phyloP scores from a whole-genome alignment of 2,329 filamentous ascomycete genomes.

The Leptoxyphium fumago region DNA sequence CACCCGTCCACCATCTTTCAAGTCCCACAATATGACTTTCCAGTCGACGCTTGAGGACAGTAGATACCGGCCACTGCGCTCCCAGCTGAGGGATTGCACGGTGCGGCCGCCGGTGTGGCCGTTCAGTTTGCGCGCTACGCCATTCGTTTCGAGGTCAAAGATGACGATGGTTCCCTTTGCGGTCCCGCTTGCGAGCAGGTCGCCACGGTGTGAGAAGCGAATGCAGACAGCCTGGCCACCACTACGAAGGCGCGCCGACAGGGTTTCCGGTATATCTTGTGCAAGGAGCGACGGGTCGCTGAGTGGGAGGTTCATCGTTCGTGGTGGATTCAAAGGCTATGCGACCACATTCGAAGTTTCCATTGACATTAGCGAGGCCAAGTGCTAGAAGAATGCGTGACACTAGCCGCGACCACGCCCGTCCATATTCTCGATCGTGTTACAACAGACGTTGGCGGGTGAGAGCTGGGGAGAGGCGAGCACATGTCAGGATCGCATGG shows the following conservation, averaged over 20 bases:
- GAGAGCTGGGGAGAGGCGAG: too few species aligned
- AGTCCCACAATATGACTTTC: slow-evolving; percentile 92
- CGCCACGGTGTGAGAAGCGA: slow-evolving; percentile 87
- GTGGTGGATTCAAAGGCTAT: too few species aligned
- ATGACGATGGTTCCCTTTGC: slow-evolving; percentile 85
- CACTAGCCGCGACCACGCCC: too few species aligned
- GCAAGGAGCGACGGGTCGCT: slow-evolving; percentile 57
- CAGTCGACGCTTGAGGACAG: slow-evolving; percentile 90
- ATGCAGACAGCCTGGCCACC: slow-evolving; percentile 48
- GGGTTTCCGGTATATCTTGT: slow-evolving; percentile 78
- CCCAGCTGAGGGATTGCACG: slow-evolving; percentile 93
- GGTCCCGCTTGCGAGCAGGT: slow-evolving; percentile 85
- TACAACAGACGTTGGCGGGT: too few species aligned
- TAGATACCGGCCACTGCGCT: slow-evolving; percentile 75
- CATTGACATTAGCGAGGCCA: too few species aligned
- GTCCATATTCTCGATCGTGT: too few species aligned
- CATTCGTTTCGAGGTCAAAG: slow-evolving; percentile 95
- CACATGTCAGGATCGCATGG: too few species aligned
- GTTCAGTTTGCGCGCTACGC: slow-evolving; percentile 82
- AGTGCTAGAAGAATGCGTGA: too few species aligned
- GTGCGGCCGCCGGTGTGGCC: slow-evolving; percentile 67
- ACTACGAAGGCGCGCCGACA: slow-evolving; percentile 71
- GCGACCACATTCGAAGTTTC: too few species aligned
- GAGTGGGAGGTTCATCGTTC: slow-evolving; percentile 53
- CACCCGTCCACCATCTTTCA: slow-evolving; percentile 55